A percentile compares a stretch with the other conserved stretches of the same genome.
Conservation (phyloP, 2,329 filamentous ascomycete genomes). For the Cladosporium colombiae region DNA sequence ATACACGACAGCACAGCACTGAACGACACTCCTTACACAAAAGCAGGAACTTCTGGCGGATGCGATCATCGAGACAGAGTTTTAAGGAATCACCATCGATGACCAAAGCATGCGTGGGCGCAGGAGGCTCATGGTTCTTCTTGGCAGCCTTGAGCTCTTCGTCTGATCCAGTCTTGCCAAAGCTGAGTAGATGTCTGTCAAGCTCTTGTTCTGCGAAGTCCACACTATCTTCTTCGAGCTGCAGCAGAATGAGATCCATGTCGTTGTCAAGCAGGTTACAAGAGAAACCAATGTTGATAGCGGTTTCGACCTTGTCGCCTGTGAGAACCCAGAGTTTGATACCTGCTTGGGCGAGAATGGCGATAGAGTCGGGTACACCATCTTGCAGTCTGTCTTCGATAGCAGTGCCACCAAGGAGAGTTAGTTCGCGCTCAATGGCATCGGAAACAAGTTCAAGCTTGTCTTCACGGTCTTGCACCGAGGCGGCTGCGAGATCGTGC, state of each 20-base stretch:
- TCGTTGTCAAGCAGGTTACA: constrained; percentile 97
- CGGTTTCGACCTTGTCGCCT: constrained; percentile 97
- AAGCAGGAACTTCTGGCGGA: constrained; percentile 90
- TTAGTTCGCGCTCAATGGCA: constrained; percentile 85
- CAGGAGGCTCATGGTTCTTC: constrained; percentile 81
- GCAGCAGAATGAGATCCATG: constrained; percentile 93
- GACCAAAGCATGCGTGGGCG: constrained; percentile 85
- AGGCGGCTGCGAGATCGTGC: constrained; percentile 82
- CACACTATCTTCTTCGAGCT: constrained; percentile 73
- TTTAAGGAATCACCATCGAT: constrained; percentile 94
- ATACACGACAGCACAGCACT: constrained; percentile 95
- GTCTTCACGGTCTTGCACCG: constrained; percentile 84
- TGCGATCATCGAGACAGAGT: constrained; percentile 75
- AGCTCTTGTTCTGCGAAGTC: constrained; percentile 68
- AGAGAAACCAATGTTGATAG: constrained; percentile 99
- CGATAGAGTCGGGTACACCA: constrained; percentile 93
- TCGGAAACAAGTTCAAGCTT: constrained; percentile 90
- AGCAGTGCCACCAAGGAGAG: constrained; percentile 86
- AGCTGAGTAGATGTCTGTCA: constrained; percentile 69
- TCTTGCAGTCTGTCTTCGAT: constrained; percentile 98
- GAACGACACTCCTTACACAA: constrained; percentile 97
- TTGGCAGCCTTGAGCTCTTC: constrained; percentile 79
- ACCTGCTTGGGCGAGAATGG: constrained; percentile 83
- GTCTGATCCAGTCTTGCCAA: constrained; percentile 80
- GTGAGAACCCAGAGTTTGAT: constrained; percentile 99